These are phyloP conservation scores for Cyberlindnera mycetangii DNA, from an alignment of 805 yeast species.

Conservation along the genomic window DNA sequence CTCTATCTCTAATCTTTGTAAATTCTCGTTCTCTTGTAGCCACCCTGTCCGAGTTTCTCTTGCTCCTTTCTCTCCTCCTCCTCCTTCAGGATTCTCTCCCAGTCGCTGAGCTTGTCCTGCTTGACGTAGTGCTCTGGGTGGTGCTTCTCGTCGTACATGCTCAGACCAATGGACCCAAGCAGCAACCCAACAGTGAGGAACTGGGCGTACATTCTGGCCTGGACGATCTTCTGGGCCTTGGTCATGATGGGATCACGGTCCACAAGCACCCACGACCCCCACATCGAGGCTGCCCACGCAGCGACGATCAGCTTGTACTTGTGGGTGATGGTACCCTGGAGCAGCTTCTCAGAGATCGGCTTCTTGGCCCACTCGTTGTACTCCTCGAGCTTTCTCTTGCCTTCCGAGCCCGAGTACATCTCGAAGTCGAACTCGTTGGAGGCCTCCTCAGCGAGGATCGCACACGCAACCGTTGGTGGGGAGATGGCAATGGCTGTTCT, in stretches of 20 bases:
- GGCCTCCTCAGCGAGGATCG: conserved; percentile 68
- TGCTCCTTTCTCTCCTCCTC: conserved; percentile 36
- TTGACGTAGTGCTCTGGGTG: conserved; percentile 37
- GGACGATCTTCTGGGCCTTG: conserved; percentile 75
- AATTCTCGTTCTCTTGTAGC: conserved; percentile 36
- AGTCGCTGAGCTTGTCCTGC: conserved; percentile 35
- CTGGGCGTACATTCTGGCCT: conserved; percentile 91
- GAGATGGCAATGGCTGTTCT: conserved; percentile 63
- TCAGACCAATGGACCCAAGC: conserved; percentile 63
- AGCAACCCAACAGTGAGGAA: conserved; percentile 70
- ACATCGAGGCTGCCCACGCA: conserved; percentile 78
- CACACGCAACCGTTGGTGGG: conserved; percentile 62
- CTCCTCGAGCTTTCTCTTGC: conserved; percentile 42
- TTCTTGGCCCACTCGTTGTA: conserved; percentile 50
- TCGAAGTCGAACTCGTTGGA: conserved; percentile 63
- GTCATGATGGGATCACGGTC: conserved; percentile 75
- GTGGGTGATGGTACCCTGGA: conserved; percentile 48
- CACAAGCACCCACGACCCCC: conserved; percentile 73
- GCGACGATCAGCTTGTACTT: conserved; percentile 67
- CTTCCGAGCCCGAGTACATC: conserved; percentile 48
- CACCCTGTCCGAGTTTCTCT: conserved; percentile 19
- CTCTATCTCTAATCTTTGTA: conserved; percentile 28
- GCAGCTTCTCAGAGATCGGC: conserved; percentile 45
- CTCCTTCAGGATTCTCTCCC: conserved; percentile 46
- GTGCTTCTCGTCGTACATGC: conserved; percentile 60